Percentiles rank a stretch among this genome's conserved stretches.
phyloP scores from a whole-genome alignment of 257 asterid genomes.

The Solanum clarkiae region DNA sequence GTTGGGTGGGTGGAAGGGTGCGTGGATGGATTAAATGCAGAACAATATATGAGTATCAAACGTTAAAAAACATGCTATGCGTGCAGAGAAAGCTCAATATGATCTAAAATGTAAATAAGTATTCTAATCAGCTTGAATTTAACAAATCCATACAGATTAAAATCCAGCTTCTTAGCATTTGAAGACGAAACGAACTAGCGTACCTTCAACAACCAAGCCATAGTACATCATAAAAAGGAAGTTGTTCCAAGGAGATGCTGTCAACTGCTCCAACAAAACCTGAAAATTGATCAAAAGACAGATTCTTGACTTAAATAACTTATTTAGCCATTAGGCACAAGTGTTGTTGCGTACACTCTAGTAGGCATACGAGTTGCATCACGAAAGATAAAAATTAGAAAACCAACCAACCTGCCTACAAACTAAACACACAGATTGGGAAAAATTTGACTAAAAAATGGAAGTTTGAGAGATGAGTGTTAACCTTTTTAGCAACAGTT shows the following conservation, averaged over 20 bases:
- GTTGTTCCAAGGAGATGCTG: conserved; percentile 30
- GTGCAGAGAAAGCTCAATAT: neutral
- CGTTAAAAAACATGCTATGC: neutral
- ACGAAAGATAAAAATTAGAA: neutral
- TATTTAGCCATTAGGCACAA: neutral
- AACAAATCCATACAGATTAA: neutral
- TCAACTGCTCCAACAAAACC: conserved; percentile 26
- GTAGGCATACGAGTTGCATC: neutral
- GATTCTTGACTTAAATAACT: neutral
- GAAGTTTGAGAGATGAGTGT: neutral
- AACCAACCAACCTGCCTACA: neutral
- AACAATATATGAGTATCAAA: neutral
- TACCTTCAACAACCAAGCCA: conserved; percentile 32
- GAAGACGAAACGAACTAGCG: neutral
- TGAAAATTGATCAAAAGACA: neutral
- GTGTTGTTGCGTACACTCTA: neutral
- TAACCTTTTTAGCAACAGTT: conserved; percentile 25
- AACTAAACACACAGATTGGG: neutral
- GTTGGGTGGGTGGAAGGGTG: neutral
- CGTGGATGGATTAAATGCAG: neutral
- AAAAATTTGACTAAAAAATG: neutral
- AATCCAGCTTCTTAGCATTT: neutral
- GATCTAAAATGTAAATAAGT: neutral
- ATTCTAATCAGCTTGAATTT: neutral
- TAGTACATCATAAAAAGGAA: conserved; percentile 24